These are phyloP conservation scores for Luffa aegyptiaca DNA, from an alignment of 306 rosid species.

Conservation along the genomic window DNA sequence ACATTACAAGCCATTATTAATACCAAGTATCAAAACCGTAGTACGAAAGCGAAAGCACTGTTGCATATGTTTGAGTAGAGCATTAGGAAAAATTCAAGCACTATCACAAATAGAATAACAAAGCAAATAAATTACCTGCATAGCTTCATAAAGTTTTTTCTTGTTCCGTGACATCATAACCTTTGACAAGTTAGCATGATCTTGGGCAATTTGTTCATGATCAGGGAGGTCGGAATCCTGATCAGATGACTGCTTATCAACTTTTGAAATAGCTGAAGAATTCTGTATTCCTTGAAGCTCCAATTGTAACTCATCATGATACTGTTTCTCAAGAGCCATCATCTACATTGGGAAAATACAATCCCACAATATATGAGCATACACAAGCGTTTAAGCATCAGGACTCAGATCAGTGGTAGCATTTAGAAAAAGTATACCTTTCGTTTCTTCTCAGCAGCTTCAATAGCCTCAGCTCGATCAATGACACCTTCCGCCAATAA, in stretches of 20 bases:
- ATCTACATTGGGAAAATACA: conserved; percentile 38
- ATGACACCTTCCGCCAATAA: conserved; percentile 59
- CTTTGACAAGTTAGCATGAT: conserved; percentile 24
- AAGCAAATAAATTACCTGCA: conserved; percentile 32
- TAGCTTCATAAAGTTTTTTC: conserved; percentile 53
- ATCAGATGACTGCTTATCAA: conserved; percentile 28
- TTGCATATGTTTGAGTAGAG: no score
- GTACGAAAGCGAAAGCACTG: no score
- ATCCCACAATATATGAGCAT: not conserved
- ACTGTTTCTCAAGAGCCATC: conserved; percentile 52
- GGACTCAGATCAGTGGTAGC: not conserved
- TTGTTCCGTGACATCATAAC: conserved; percentile 39
- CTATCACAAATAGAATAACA: not conserved
- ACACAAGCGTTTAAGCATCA: not conserved
- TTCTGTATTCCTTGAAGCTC: conserved; percentile 46
- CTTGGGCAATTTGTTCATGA: conserved; percentile 24
- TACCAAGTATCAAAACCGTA: no score
- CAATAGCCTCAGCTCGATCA: conserved; percentile 72
- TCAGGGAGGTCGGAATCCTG: conserved; percentile 33
- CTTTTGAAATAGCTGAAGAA: conserved; percentile 23
- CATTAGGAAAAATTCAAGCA: not conserved
- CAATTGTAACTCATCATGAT: conserved; percentile 60
- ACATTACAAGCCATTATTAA: no score
- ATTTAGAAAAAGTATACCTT: conserved; percentile 30
- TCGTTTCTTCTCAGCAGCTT: conserved; percentile 55